These are phyloP conservation scores for Apophysomyces variabilis DNA, from an alignment of 371 early-diverging fungal genomes.

Conservation along the genomic window DNA sequence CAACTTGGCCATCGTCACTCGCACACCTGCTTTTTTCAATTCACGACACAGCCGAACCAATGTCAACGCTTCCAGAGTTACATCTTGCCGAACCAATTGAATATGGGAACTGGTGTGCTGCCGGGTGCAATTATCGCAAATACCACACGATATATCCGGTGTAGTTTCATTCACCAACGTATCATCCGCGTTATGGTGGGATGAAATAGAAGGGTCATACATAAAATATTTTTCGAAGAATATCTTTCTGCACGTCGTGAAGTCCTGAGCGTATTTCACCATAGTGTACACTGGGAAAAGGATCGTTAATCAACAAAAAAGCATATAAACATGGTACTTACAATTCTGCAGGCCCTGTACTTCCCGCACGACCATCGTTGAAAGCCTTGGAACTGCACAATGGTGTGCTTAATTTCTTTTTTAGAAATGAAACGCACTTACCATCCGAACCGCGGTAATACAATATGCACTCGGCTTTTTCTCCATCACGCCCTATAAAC, in stretches of 20 bases:
- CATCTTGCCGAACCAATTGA: constrained; percentile 31
- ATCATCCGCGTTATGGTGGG: constrained; percentile 19
- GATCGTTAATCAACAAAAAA: not conserved
- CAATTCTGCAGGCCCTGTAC: constrained; percentile 64
- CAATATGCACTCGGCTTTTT: constrained; percentile 74
- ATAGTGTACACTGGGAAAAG: constrained; percentile 57
- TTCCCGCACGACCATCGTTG: constrained; percentile 66
- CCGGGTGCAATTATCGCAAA: constrained; percentile 59
- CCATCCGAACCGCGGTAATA: constrained; percentile 75
- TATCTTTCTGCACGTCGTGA: constrained; percentile 67
- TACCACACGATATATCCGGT: constrained; percentile 47
- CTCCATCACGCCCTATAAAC: constrained; percentile 62
- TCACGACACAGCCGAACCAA: constrained; percentile 51
- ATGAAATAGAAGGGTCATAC: constrained; percentile 28
- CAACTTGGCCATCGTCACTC: constrained; percentile 59
- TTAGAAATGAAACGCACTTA: constrained; percentile 18
- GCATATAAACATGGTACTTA: constrained; percentile 19
- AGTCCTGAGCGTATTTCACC: constrained; percentile 70
- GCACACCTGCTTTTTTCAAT: constrained; percentile 38
- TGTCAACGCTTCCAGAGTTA: constrained; percentile 39
- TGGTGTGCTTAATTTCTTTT: not conserved
- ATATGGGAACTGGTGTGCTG: not conserved
- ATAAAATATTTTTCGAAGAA: constrained; percentile 68
- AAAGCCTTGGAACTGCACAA: constrained; percentile 55
- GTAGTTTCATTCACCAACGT: constrained; percentile 36